phyloP scores from a whole-genome alignment of 345 rosid species.

The Arabidopsis thaliana region TAIR10.1 NC_003070.9:10738001-10738500 shows the following conservation, averaged over 20 bases:
- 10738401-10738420: too few relatives aligned
- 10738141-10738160: neutral
- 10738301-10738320: too few relatives aligned
- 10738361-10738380: too few relatives aligned
- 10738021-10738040: too few relatives aligned
- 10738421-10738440: too few relatives aligned
- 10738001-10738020: neutral
- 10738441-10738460: too few relatives aligned
- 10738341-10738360: too few relatives aligned
- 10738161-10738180: conserved; percentile 26
- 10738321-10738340: too few relatives aligned
- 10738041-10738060: neutral
- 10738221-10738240: conserved; percentile 37
- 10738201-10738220: conserved; percentile 41
- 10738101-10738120: neutral
- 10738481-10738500: too few relatives aligned
- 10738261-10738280: neutral
- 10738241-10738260: neutral
- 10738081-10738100: too few relatives aligned
- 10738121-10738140: neutral
- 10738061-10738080: neutral
- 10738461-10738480: too few relatives aligned
- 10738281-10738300: neutral
- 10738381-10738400: too few relatives aligned
- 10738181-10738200: neutral